phyloP scores from a whole-genome alignment of 2,329 filamentous ascomycete genomes.

The Parastagonospora nodorum region DNA sequence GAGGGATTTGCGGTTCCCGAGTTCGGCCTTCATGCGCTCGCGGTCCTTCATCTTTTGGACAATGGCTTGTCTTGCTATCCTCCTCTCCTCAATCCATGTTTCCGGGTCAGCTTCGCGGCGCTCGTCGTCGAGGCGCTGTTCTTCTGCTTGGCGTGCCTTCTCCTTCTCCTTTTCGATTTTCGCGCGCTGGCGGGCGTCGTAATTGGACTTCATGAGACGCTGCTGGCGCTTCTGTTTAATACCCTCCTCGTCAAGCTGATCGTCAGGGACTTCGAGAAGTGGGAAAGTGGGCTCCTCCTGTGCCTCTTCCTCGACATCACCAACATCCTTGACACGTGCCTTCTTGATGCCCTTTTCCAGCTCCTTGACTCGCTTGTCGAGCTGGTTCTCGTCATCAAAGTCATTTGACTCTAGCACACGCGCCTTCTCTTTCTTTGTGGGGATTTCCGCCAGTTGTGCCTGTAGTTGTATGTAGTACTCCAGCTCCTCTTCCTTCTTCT shows the following conservation, averaged over 20 bases:
- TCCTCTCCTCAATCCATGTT: conserved; percentile 82
- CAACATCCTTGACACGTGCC: conserved; percentile 90
- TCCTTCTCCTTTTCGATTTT: conserved; percentile 96
- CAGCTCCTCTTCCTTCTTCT: conserved; percentile 93
- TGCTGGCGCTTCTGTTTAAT: conserved; percentile 94
- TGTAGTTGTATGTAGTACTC: conserved; percentile 92
- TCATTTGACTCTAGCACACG: conserved; percentile 87
- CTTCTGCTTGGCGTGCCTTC: conserved; percentile 80
- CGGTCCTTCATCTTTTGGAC: conserved; percentile 88
- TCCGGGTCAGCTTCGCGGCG: conserved; percentile 83
- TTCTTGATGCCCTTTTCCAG: conserved; percentile 89
- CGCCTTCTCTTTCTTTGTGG: conserved; percentile 83
- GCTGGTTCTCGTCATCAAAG: conserved; percentile 84
- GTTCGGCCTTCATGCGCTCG: conserved; percentile 88
- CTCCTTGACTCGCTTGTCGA: conserved; percentile 85
- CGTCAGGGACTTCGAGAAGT: conserved; percentile 85
- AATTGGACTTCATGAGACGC: conserved; percentile 88
- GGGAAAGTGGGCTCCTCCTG: conserved; percentile 83
- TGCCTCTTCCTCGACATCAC: conserved; percentile 76
- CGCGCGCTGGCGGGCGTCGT: conserved; percentile 89
- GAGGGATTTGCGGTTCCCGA: conserved; percentile 94
- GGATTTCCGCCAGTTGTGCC: conserved; percentile 67
- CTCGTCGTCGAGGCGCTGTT: conserved; percentile 82
- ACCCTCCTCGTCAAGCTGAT: conserved; percentile 87
- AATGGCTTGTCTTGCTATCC: conserved; percentile 71